Base-by-base conservation (phyloP, 2,329 filamentous ascomycete species). In the Sarocladium oryzae region DNA sequence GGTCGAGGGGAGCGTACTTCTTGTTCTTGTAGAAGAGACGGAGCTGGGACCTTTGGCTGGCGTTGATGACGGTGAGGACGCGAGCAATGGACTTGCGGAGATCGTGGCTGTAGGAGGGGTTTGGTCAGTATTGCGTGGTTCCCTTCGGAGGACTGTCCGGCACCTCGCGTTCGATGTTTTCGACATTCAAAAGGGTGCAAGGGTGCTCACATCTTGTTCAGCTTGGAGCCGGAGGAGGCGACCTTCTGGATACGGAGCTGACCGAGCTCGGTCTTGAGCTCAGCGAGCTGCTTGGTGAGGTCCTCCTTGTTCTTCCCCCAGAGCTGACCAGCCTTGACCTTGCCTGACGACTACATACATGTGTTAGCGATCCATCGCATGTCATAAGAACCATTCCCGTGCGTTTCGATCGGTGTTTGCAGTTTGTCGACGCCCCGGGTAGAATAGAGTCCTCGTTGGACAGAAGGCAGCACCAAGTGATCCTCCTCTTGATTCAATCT, bases 231-330 rank as follows among this genome's bases (percentile, higher is more conserved):
- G 65, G 89, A 90, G 67, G 92, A 95, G 69, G 90, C 82, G 72
- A 99, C 91, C 87, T 99, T 97, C 81, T 96, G 92, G 72, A 95
- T 95, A 73, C 93, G 88, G 69, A 99, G 84, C 79, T 92, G 86
- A 70, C 89, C 88, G 64, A 99, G 85, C 82, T 99, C 95, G 60
- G 86, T 84, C 88, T 96, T 96, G 72, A 96, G 81, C 77, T 96
- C 90, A 66, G 84, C 85, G 70, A 96, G 85, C 77, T 95, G 90
- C 84, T 93, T 95, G 72, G 84, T 83, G 76, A 99, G 83, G 69
- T 99, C 95, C 71, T 96, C 89, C 86, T 97, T 97, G 86, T 83
- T 91, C 89, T 99, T 99, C 80, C 84, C 85, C 93, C 93, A 97
- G 76, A 99, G 89, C 79, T 88, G 83, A 78, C 83, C 84, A 75